Evolutionary conservation across 2,329 filamentous ascomycete species (phyloP), one percentile per base, ranked within the genome.

Genomic region (Trichoderma sp.): DNA sequence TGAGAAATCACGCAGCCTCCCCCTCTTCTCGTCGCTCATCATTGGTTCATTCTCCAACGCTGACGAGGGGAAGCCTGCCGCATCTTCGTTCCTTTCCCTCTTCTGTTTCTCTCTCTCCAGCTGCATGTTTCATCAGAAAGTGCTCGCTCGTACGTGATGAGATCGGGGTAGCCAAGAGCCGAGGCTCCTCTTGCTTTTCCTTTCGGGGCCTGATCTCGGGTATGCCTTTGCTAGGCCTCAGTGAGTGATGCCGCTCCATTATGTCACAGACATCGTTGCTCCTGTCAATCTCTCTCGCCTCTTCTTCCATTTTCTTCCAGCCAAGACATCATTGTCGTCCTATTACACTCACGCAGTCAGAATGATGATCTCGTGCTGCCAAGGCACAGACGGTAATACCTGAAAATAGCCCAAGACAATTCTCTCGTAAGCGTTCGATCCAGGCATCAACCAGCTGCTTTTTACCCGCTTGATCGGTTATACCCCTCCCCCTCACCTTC

Each of bases 1-100:
- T 51, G n/a, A 21, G 58, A 61, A 61, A 61, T 61, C 47, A 61
- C 58, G 58, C 58, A 61, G 58, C 58, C 58, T 30, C 58, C 30
- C 39, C 9, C n/a, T 19, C 24, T 4, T 52, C 21, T 52, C 47
- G 10, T 14, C 12, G 34, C 34, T 47, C 26, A 14, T n/a, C 34
- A 44, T 24, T 52, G 21, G 48, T 43, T 24, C n/a, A 30, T 51
- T 34, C 58, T 47, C 47, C 34, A 28, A 28, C 58, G 48, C 58
- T 60, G 58, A 52, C 58, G 58, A 61, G 58, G 58, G 58, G 47
- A 52, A 52, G 34, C 58, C 39, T 52, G 58, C 43, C 47, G 39
- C 2, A 39, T 12, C 12, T 39, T 39, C 34, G 34, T 39, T 39
- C 34, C 10, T 39, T 39, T 39, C 3, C 34, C 14, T 14, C 12